phyloP scores from a whole-genome alignment of 768 basidiomycete species.

The Rhizopogon vulgaris region DNA sequence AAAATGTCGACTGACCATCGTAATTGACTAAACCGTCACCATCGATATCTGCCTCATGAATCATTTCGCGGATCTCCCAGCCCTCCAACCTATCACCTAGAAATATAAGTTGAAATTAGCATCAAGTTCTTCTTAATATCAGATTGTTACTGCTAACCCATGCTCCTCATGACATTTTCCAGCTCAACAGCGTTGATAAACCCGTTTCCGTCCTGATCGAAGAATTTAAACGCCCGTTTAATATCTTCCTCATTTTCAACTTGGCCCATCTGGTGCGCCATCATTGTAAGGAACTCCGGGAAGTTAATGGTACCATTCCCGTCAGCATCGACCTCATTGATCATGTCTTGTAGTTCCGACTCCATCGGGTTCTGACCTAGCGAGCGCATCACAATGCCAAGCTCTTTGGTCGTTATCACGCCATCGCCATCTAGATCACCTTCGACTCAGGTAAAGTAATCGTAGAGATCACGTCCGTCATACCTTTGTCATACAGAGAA shows the following conservation, averaged over 20 bases:
- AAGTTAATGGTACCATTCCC: slow-evolving; percentile 86
- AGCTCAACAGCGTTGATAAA: slow-evolving; percentile 84
- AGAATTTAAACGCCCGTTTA: slow-evolving; percentile 93
- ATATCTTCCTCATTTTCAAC: slow-evolving; percentile 93
- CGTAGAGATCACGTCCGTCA: slow-evolving; percentile 12
- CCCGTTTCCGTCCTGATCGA: slow-evolving; percentile 94
- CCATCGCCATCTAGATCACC: slow-evolving; percentile 72
- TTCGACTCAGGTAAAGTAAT: background rate
- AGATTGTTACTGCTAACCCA: slow-evolving; percentile 48
- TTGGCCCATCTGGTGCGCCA: slow-evolving; percentile 86
- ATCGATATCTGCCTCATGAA: slow-evolving; percentile 91
- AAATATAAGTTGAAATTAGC: background rate
- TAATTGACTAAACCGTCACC: slow-evolving; percentile 94
- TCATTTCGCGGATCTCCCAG: slow-evolving; percentile 91
- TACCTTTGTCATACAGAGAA: slow-evolving; percentile 94
- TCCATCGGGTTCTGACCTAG: slow-evolving; percentile 91
- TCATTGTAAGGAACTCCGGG: slow-evolving; percentile 79
- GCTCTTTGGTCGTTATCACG: slow-evolving; percentile 85
- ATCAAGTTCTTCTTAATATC: background rate
- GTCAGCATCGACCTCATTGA: slow-evolving; percentile 90
- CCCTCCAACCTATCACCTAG: slow-evolving; percentile 84
- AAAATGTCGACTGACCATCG: slow-evolving; percentile 44
- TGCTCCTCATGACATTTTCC: slow-evolving; percentile 85
- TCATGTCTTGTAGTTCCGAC: slow-evolving; percentile 90
- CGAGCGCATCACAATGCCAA: slow-evolving; percentile 91